Conservation (phyloP, 2,329 filamentous ascomycete genomes). For the Trichoderma sp. region DNA sequence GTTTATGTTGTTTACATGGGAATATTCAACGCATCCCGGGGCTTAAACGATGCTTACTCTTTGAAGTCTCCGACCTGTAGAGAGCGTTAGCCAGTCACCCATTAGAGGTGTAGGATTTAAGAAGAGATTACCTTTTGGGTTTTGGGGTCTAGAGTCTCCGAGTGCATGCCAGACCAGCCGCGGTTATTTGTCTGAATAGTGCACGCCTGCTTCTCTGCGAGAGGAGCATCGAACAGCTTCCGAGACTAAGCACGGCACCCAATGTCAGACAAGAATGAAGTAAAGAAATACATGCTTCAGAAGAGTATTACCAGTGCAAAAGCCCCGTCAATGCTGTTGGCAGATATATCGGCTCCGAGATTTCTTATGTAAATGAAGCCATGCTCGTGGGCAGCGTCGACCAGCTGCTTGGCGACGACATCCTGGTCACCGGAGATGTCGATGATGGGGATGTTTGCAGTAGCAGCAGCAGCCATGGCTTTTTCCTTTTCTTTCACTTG, state of each 20-base stretch:
- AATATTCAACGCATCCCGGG: neutral
- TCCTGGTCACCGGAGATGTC: constrained; percentile 64
- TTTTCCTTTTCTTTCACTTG: neutral
- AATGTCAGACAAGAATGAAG: neutral
- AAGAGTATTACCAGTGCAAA: constrained; percentile 67
- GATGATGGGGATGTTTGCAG: constrained; percentile 71
- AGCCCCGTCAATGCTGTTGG: constrained; percentile 63
- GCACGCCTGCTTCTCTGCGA: constrained; percentile 70
- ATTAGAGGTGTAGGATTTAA: no score
- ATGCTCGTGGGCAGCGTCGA: constrained; percentile 76
- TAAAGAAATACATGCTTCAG: neutral
- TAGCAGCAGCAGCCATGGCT: constrained; percentile 26
- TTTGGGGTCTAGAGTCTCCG: constrained; percentile 82
- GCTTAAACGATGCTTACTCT: constrained; percentile 57
- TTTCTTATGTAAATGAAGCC: constrained; percentile 91
- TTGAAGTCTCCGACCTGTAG: constrained; percentile 77
- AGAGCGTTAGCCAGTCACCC: neutral
- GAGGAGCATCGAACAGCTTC: constrained; percentile 67
- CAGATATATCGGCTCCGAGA: constrained; percentile 65
- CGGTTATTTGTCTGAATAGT: constrained; percentile 77
- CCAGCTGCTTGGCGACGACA: constrained; percentile 64
- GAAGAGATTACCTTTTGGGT: constrained; percentile 63
- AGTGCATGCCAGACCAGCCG: constrained; percentile 86
- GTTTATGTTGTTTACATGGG: neutral
- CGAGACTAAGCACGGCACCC: constrained; percentile 48